These are phyloP conservation scores for Annulohypoxylon moriforme DNA, from an alignment of 495 filamentous ascomycete genomes.

Conservation along the genomic window DNA sequence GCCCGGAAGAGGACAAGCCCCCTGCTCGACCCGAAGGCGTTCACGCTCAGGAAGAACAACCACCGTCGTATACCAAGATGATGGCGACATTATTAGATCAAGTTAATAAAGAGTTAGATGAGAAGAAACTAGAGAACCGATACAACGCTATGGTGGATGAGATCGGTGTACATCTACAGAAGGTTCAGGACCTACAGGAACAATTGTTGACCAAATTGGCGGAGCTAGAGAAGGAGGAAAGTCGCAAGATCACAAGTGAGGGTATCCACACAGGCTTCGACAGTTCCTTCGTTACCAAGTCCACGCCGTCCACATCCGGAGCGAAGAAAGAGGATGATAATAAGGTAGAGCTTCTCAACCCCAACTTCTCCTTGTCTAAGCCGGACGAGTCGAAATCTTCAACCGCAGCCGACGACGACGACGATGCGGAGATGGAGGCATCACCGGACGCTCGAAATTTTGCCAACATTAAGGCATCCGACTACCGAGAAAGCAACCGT, in stretches of 20 bases:
- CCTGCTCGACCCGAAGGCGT: constrained; percentile 79
- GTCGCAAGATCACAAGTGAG: constrained; percentile 93
- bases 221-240: constrained; percentile 87
- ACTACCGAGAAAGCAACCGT: constrained; percentile 76
- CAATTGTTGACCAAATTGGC: constrained; percentile 77
- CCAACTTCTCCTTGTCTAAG: constrained; percentile 55
- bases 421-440: constrained; percentile 78
- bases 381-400: constrained; percentile 40
- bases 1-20: constrained; percentile 76
- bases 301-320: constrained; percentile 53
- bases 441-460: constrained; percentile 82
- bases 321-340: constrained; percentile 54
- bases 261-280: constrained; percentile 92
- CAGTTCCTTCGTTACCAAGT: constrained; percentile 78
- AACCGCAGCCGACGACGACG: constrained; percentile 63
- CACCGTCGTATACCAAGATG: constrained; percentile 93
- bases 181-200: constrained; percentile 80
- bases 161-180: constrained; percentile 76
- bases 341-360: constrained; percentile 88
- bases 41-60: constrained; percentile 74
- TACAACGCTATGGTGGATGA: constrained; percentile 79
- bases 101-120: constrained; percentile 88
- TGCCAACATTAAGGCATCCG: constrained; percentile 76
- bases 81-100: constrained; percentile 92
- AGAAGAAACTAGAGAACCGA: constrained; percentile 70